Percentiles rank a stretch among this genome's conserved stretches.
phyloP scores from a whole-genome alignment of 2,329 filamentous ascomycete species.

The Pseudogymnoascus sp. region DNA sequence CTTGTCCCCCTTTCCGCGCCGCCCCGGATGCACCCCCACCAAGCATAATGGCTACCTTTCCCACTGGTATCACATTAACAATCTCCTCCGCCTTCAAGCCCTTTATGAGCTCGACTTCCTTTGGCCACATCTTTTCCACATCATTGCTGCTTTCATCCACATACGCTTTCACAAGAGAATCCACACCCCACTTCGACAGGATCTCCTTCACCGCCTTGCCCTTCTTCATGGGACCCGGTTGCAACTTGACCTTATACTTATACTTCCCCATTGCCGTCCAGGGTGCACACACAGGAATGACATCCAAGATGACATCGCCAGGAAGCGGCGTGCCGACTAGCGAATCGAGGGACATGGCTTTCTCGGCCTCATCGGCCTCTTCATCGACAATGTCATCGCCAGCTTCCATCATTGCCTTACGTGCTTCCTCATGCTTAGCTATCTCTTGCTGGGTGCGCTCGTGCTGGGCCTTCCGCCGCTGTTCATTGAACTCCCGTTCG shows the following conservation, averaged over 20 bases:
- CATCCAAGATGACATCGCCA: constrained; percentile 73
- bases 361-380: constrained; percentile 43
- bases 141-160: constrained; percentile 53
- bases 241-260: constrained; percentile 93
- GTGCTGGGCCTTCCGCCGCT: constrained; percentile 72
- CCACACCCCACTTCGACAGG: constrained; percentile 63
- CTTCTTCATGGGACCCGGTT: constrained; percentile 84
- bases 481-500: constrained; percentile 60
- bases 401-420: constrained; percentile 47
- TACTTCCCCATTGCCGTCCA: constrained; percentile 56
- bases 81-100: constrained; percentile 73
- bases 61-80: constrained; percentile 69
- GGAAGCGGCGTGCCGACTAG: constrained; percentile 70
- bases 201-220: constrained; percentile 91
- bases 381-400: constrained; percentile 52
- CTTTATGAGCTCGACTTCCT: constrained; percentile 78
- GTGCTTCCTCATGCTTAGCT: constrained; percentile 65
- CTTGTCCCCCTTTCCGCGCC: constrained; percentile 30
- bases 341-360: constrained; percentile 46
- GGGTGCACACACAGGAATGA: constrained; percentile 54
- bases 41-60: constrained; percentile 73
- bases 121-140: constrained; percentile 70
- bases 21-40: constrained; percentile 43
- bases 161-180: background rate
- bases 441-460: constrained; percentile 66